Evolutionary conservation across 1,139 yeast genomes (phyloP).

Genomic region (Pichiaceae sp.): DNA sequence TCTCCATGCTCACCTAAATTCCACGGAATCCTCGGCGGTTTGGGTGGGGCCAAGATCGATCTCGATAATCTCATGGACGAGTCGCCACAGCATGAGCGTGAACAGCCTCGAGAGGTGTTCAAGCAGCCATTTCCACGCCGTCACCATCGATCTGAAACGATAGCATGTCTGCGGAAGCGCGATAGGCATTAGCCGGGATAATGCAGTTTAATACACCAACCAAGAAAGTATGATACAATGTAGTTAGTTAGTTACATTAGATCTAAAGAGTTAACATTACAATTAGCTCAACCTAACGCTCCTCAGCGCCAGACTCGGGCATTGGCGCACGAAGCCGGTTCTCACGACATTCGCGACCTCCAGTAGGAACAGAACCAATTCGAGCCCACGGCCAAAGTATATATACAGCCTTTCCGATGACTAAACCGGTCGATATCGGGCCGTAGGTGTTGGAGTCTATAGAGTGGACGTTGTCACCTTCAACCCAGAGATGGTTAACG

Average conservation of each 20-base stretch:
- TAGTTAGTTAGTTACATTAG: not conserved
- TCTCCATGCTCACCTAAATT: not conserved
- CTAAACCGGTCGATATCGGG: conserved; percentile 71
- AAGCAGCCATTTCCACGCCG: conserved; percentile 13
- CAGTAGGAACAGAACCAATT: conserved; percentile 33
- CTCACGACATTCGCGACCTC: conserved; percentile 30
- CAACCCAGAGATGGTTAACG: conserved; percentile 83
- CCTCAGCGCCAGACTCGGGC: no score
- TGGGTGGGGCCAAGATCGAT: conserved; percentile 13
- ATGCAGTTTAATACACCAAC: conserved; percentile 22
- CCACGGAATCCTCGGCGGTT: conserved; percentile 10
- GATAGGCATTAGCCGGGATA: conserved; percentile 8
- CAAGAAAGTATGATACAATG: conserved; percentile 9
- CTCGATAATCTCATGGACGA: conserved; percentile 18
- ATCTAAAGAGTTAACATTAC: no score
- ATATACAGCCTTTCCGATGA: conserved; percentile 60
- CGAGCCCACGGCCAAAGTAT: conserved; percentile 65
- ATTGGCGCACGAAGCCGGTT: not conserved
- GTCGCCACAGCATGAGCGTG: conserved; percentile 8
- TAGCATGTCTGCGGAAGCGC: conserved; percentile 12
- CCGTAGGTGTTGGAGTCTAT: conserved; percentile 82
- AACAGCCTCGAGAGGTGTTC: not conserved
- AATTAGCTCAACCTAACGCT: conserved; percentile 2
- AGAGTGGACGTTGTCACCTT: conserved; percentile 82
- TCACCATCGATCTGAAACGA: conserved; percentile 18